Evolutionary conservation across 1,284 basidiomycete genomes (phyloP), one percentile per base, ranked within the genome.

Genomic region (Peniophora sp.): DNA sequence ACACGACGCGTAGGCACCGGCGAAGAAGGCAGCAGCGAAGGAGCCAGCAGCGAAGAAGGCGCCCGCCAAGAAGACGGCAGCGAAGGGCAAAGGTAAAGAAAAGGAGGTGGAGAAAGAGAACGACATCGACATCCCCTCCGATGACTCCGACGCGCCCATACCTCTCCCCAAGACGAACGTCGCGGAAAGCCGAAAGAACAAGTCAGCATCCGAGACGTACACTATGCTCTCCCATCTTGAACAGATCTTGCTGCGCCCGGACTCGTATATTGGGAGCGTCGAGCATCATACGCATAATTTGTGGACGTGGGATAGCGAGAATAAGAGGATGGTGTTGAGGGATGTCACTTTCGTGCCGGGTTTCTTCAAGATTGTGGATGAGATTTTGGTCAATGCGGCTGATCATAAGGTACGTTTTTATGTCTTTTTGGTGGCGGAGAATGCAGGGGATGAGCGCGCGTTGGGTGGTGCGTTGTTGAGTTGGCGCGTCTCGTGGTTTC

Each of bases 301-400:
- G 85, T 98, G 94, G 94, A 91, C 90, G 2, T 93, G 84, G 64
- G 91, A 97, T 63, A 73, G 78, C 0, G 83, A 84, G 45, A 79
- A 71, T 44, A 92, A 92, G 61, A 81, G 83, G 38, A 91, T 97
- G 83, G 81, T 83, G 1, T 68, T 83, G 61, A 75, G 85, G 61
- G 85, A 94, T 47, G 90, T 94, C 58, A 91, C 83, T 57, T 99
- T 89, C 64, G 95, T 98, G 2, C 97, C 97, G 0, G 97, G 96
- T 56, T 97, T 99, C 69, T 97, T 97, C 81, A 99, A 99, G 77
- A 99, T 99, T 64, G 89, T 99, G 45, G 97, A 99, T 63, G 97
- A 99, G 71, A 99, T 99, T 62, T 77, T 99, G 5, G 97, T 99
- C 61, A 99, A 99, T 65, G 97, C 97, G 17, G 97, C 97, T 6